Percentiles rank a stretch among this genome's conserved stretches.
Evolutionary conservation across 768 basidiomycete species (phyloP).

Genomic region (Mrakia gelida): DNA sequence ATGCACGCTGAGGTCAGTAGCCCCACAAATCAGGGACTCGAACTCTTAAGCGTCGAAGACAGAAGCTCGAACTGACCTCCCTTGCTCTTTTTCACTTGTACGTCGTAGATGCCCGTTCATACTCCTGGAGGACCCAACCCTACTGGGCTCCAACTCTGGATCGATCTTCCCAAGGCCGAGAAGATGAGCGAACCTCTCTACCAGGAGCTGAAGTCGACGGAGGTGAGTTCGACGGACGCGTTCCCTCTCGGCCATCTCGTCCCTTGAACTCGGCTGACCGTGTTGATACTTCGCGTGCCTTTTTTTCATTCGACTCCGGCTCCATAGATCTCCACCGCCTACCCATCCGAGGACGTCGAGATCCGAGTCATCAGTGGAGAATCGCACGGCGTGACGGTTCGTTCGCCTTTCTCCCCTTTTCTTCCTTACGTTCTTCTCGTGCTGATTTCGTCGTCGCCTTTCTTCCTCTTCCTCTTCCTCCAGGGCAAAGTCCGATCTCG

Average conservation of each 20-base stretch:
- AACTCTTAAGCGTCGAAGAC: constrained; percentile 64
- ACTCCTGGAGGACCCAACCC: constrained; percentile 64
- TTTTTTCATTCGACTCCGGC: not conserved
- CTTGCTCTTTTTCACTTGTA: constrained; percentile 25
- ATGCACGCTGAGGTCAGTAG: not conserved
- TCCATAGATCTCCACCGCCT: constrained; percentile 52
- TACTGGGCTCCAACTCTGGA: constrained; percentile 54
- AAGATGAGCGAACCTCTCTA: constrained; percentile 63
- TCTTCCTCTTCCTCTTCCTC: too few species aligned
- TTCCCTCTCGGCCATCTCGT: constrained; percentile 35
- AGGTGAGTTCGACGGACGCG: constrained; percentile 37
- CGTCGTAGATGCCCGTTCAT: constrained; percentile 71
- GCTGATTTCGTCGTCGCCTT: too few species aligned
- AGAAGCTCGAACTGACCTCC: constrained; percentile 38
- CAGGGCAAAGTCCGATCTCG: constrained; percentile 86
- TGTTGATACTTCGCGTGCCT: constrained; percentile 22
- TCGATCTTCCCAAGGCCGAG: constrained; percentile 50
- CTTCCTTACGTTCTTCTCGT: too few species aligned
- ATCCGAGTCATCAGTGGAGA: constrained; percentile 73
- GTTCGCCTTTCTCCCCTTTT: too few species aligned
- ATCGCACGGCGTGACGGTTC: constrained; percentile 66
- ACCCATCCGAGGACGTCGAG: constrained; percentile 28
- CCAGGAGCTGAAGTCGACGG: constrained; percentile 42
- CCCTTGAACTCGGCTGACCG: not conserved
- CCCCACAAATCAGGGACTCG: too few species aligned